Conservation (phyloP, 345 rosid species). For the Leavenworthia alabamica region DNA sequence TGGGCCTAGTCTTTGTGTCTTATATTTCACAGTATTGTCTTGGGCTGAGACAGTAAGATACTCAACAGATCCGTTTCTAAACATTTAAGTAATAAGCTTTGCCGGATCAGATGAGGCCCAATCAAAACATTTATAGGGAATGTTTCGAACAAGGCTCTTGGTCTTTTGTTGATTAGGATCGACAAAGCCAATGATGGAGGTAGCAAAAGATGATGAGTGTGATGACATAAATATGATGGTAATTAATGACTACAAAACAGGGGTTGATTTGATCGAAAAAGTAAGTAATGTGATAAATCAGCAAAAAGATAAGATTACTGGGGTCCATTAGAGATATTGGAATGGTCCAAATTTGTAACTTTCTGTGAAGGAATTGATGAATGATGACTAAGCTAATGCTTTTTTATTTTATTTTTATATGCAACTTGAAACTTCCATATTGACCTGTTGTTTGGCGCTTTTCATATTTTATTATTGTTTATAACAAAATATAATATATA, state of each 20-base stretch:
- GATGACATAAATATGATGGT: neutral
- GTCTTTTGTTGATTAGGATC: neutral
- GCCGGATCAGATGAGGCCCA: neutral
- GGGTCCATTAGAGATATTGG: constrained; percentile 23
- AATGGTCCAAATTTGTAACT: constrained; percentile 27
- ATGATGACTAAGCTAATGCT: constrained; percentile 21
- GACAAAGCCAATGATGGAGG: constrained; percentile 6
- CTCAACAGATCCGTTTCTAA: neutral
- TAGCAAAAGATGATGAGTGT: constrained; percentile 24
- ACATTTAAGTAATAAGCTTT: neutral
- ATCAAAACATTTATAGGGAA: neutral
- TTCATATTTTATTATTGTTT: neutral
- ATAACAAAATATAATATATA: neutral
- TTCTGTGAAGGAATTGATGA: constrained; percentile 12
- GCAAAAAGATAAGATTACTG: constrained; percentile 17
- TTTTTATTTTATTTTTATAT: constrained; percentile 9
- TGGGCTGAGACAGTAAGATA: neutral
- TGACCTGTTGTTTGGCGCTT: constrained; percentile 19
- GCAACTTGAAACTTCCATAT: constrained; percentile 25
- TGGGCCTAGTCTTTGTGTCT: neutral
- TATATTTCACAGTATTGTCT: neutral
- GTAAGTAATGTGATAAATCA: constrained; percentile 9
- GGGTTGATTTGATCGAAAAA: constrained; percentile 14
- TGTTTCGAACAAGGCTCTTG: neutral
- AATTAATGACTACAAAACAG: constrained; percentile 10